Conservation (phyloP, 495 filamentous ascomycete genomes). For the Friedmanniomyces simplex region DNA sequence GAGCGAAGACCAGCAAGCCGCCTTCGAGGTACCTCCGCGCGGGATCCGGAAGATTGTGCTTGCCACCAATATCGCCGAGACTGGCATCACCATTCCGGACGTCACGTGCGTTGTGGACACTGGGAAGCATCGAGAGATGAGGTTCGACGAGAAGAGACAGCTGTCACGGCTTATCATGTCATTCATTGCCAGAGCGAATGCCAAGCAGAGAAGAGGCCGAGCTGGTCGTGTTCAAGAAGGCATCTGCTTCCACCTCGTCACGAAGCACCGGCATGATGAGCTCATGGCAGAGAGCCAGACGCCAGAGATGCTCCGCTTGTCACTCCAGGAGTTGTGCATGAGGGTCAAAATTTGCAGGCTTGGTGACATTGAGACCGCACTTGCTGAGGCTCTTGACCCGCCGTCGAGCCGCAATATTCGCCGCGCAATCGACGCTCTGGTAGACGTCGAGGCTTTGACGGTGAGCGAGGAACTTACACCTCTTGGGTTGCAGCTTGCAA, state of each 20-base stretch:
- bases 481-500: conserved; percentile 74
- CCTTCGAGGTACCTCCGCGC: conserved; percentile 71
- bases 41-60: conserved; percentile 84
- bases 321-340: conserved; percentile 84
- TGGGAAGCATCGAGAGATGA: conserved; percentile 93
- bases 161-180: conserved; percentile 81
- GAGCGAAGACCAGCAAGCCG: conserved; percentile 90
- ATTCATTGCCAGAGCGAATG: conserved; percentile 88
- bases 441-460: conserved; percentile 87
- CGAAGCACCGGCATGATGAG: conserved; percentile 70
- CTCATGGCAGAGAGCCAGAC: conserved; percentile 83
- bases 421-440: conserved; percentile 78
- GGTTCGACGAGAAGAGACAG: conserved; percentile 85
- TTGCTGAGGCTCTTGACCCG: conserved; percentile 82
- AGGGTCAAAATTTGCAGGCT: conserved; percentile 97
- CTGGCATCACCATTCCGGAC: conserved; percentile 93
- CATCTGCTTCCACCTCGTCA: conserved; percentile 91
- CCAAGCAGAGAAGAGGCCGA: conserved; percentile 85
- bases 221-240: conserved; percentile 94
- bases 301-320: conserved; percentile 88
- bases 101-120: conserved; percentile 92
- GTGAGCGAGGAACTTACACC: conserved; percentile 70
- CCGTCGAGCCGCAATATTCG: conserved; percentile 85
- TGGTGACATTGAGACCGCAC: conserved; percentile 78
- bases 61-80: conserved; percentile 94